Conservation (phyloP, 306 rosid genomes). For the Crotalaria pallida region DNA sequence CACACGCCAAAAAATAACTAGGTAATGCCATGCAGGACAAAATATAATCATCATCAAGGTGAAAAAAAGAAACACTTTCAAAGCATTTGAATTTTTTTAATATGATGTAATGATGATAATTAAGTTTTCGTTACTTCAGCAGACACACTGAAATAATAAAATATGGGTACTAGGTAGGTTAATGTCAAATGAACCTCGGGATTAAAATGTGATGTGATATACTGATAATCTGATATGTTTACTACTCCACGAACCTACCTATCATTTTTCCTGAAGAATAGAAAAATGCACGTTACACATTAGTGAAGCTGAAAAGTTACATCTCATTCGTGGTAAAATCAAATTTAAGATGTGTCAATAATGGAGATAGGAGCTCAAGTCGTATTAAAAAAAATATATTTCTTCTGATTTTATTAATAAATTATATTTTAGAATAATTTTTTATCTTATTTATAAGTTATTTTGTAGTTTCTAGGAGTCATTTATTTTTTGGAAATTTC, state of each 20-base stretch:
- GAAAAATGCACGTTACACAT: not conserved
- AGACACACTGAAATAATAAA: not conserved
- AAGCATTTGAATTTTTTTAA: not conserved
- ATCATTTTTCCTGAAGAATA: not conserved
- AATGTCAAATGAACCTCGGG: not conserved
- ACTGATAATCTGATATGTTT: not conserved
- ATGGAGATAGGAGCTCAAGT: no score
- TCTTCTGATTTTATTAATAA: no score
- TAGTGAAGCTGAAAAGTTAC: no score
- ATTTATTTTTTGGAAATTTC: no score
- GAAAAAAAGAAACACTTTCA: not conserved
- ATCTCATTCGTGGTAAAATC: not conserved
- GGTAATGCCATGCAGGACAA: not conserved
- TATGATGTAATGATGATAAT: not conserved
- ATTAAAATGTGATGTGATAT: not conserved
- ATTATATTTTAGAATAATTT: no score
- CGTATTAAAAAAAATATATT: no score
- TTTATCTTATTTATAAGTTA: no score
- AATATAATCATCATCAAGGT: slow-evolving; percentile 1
- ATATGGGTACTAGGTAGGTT: not conserved
- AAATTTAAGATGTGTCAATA: no score
- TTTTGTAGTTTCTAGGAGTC: no score
- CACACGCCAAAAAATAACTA: not conserved
- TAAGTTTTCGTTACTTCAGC: not conserved
- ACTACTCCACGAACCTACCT: not conserved